These are phyloP conservation scores for Penicillium pancosmium DNA, from an alignment of 495 filamentous ascomycete genomes.

Conservation along the genomic window DNA sequence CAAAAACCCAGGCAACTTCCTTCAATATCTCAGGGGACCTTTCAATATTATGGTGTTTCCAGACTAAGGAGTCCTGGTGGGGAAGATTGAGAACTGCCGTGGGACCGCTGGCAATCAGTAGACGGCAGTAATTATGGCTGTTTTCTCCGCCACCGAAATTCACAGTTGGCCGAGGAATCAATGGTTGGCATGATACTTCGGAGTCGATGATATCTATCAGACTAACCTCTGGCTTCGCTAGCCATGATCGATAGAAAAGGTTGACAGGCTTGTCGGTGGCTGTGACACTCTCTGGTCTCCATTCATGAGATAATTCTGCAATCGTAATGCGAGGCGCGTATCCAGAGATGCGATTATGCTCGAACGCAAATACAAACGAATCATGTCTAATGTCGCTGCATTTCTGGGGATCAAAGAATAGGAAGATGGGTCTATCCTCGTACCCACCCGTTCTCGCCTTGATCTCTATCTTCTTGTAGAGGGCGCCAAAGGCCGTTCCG, in stretches of 20 bases:
- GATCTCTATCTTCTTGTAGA: conserved; percentile 49
- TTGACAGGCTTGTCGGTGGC: not conserved
- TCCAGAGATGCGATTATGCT: conserved; percentile 51
- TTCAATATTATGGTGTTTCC: conserved; percentile 22
- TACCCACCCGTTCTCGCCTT: too few species aligned
- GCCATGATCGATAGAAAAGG: not conserved
- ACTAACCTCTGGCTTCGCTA: not conserved
- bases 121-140: not conserved
- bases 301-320: conserved; percentile 41
- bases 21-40: conserved; percentile 26
- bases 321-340: conserved; percentile 56
- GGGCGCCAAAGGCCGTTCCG: conserved; percentile 62
- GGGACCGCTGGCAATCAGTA: not conserved
- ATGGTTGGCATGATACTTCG: not conserved
- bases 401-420: conserved; percentile 66
- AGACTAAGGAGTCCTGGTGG: conserved; percentile 21
- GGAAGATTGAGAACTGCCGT: conserved; percentile 12
- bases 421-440: conserved; percentile 41
- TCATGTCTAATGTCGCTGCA: conserved; percentile 52
- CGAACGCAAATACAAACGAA: conserved; percentile 64
- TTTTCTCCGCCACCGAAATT: not conserved
- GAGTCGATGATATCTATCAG: not conserved
- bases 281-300: conserved; percentile 29
- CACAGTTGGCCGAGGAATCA: not conserved
- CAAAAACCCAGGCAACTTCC: conserved; percentile 35